Evolutionary conservation across 2,329 filamentous ascomycete species (phyloP).

Genomic region (Cladosporium sp.): DNA sequence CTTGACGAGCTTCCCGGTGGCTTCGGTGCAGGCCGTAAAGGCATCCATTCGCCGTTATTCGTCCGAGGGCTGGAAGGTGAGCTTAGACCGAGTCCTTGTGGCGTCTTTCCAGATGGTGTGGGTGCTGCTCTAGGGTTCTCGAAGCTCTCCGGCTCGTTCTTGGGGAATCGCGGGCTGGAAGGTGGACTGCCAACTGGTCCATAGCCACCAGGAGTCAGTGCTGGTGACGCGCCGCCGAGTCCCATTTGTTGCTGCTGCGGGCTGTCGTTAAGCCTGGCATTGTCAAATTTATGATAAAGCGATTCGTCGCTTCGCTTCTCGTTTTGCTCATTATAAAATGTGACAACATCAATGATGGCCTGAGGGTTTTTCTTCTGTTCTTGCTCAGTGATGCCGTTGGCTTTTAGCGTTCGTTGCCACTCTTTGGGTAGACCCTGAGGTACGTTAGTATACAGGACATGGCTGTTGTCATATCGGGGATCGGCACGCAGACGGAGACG

Average conservation of each 20-base stretch:
- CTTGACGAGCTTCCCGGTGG: constrained; percentile 62
- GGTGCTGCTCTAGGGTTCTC: constrained; percentile 94
- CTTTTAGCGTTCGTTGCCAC: constrained; percentile 94
- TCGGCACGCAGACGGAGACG: not conserved
- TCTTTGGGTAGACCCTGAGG: constrained; percentile 82
- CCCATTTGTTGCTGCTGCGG: constrained; percentile 33
- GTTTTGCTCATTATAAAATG: constrained; percentile 94
- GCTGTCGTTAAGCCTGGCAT: constrained; percentile 64
- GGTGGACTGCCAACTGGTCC: constrained; percentile 71
- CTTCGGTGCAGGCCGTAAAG: constrained; percentile 81
- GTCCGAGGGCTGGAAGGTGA: constrained; percentile 43
- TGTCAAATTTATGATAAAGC: constrained; percentile 93
- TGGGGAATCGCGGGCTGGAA: constrained; percentile 81
- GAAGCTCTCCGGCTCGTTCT: constrained; percentile 89
- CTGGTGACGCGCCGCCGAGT: constrained; percentile 23
- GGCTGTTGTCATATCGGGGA: not conserved
- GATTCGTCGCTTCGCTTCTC: constrained; percentile 79
- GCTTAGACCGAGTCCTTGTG: constrained; percentile 43
- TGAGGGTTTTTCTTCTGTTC: constrained; percentile 95
- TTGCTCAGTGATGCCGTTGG: constrained; percentile 93
- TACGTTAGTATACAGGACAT: constrained; percentile 16
- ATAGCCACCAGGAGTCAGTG: constrained; percentile 50
- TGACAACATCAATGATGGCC: constrained; percentile 91
- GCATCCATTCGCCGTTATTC: constrained; percentile 47
- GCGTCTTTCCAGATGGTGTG: constrained; percentile 22